Conservation (phyloP, 2,329 filamentous ascomycete species). For the Sarocladium oryzae region DNA sequence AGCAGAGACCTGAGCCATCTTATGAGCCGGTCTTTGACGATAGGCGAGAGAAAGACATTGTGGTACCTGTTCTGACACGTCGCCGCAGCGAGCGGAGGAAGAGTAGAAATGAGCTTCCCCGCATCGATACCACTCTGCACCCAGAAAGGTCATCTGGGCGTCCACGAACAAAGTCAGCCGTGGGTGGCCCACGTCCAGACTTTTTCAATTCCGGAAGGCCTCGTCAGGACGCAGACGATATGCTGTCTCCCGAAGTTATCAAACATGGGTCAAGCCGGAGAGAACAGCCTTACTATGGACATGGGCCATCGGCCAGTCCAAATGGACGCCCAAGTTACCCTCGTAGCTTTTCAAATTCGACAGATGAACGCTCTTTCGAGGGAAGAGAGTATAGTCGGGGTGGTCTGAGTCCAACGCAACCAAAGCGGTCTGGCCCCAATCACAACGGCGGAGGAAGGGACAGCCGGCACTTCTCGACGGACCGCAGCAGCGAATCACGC, state of each 20-base stretch:
- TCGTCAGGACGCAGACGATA: constrained; percentile 24
- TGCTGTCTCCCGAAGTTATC: constrained; percentile 36
- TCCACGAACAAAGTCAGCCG: constrained; percentile 30
- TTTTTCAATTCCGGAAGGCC: constrained; percentile 24
- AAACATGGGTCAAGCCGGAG: constrained; percentile 34
- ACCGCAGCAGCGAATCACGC: constrained; percentile 20
- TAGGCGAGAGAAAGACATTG: not conserved
- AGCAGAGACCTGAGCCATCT: not conserved
- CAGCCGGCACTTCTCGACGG: constrained; percentile 25
- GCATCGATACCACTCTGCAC: constrained; percentile 35
- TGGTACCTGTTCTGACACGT: not conserved
- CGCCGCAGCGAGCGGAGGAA: constrained; percentile 16
- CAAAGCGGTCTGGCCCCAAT: constrained; percentile 16
- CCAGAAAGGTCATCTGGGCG: constrained; percentile 22
- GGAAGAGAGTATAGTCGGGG: constrained; percentile 8
- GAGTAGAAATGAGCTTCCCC: constrained; percentile 35
- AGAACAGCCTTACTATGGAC: constrained; percentile 35
- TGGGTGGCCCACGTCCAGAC: constrained; percentile 24
- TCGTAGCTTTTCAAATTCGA: constrained; percentile 23
- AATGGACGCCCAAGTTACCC: constrained; percentile 13
- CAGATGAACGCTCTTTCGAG: constrained; percentile 17
- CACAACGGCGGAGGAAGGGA: constrained; percentile 11
- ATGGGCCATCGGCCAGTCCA: constrained; percentile 11
- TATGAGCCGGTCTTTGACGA: constrained; percentile 12
- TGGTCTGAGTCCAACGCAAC: constrained; percentile 4